Evolutionary conservation across 495 filamentous ascomycete species (phyloP), one percentile per base, ranked within the genome.

Genomic region (Aspergillus ostianus): DNA sequence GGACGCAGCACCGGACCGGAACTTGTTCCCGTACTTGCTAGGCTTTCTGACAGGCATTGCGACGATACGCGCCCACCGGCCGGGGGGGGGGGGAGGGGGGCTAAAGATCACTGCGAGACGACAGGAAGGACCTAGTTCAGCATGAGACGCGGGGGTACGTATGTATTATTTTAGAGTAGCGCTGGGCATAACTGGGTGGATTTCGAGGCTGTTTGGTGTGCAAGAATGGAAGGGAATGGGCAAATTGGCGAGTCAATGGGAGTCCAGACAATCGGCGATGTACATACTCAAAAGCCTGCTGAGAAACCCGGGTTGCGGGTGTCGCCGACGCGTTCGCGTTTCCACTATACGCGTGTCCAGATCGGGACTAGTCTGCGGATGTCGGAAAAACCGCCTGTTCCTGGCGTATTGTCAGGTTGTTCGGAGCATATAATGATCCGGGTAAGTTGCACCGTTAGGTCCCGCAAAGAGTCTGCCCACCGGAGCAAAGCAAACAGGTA

Each of bases 21-120:
- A 83, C 60, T 82, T 82, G 69, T 76, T 80, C 56, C 81, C 81
- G 73, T 76, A 81, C 64, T 81, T 80, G 69, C 76, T 80, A 51
- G 80, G 77, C 63, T 83, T 82, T 62, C 81, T 77, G 58, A 80
- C 75, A 73, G 84, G 81, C 84, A 87, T 87, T 64, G 71, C 68
- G 70, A 66, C 66, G 68, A 63, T 64, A 58, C 57, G 8, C 58
- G 67, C 65, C 62, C 66, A 65, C 70, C 65, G 62, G 55, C 68
- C 57, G 57, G 67, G 71, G n/a, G n/a, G n/a, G n/a, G n/a, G n/a
- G n/a, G n/a, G n/a, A n/a, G n/a, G n/a, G n/a, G 65, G 62, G 59
- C 59, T 65, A 53, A 46, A 32, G 59, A 65, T 69, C 67, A 60
- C 57, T 66, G 56, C 51, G 53, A 44, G 30, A 36, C 20, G 41